Evolutionary conservation across 2,329 filamentous ascomycete species (phyloP).

Genomic region (Ophiostoma australiae): DNA sequence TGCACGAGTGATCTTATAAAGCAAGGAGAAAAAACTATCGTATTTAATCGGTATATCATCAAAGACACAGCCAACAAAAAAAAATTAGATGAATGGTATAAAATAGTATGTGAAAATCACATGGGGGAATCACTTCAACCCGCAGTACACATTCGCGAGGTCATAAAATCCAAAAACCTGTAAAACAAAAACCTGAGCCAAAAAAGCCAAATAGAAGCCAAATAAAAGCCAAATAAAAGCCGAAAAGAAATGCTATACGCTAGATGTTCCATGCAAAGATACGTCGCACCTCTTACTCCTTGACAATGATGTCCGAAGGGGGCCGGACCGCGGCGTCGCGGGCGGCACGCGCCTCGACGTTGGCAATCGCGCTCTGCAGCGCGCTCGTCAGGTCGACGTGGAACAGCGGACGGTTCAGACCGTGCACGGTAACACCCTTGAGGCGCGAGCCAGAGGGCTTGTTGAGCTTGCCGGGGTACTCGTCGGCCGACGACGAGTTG

Average conservation of each 20-base stretch:
- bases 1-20: too few relatives aligned
- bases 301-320: conserved; percentile 1
- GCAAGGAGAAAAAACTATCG: too few relatives aligned
- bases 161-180: conserved; percentile 6
- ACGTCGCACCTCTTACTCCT: conserved; percentile 15
- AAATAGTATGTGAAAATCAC: not conserved
- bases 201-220: not conserved
- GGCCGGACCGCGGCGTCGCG: conserved; percentile 23
- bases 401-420: conserved; percentile 87
- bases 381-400: conserved; percentile 89
- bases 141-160: not conserved
- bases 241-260: not conserved
- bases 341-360: conserved; percentile 56
- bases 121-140: conserved; percentile 14
- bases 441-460: not conserved
- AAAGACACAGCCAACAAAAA: not conserved
- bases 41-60: too few relatives aligned
- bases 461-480: conserved; percentile 37
- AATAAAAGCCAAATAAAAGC: conserved; percentile 5
- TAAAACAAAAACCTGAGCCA: not conserved
- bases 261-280: too few relatives aligned
- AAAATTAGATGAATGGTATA: conserved; percentile 12
- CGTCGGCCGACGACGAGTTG: conserved; percentile 31
- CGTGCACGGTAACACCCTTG: conserved; percentile 62
- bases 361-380: conserved; percentile 78